Percentiles rank a stretch among this genome's conserved stretches.
Evolutionary conservation across 1,284 basidiomycete species (phyloP).

Genomic region (Trichosporon sp.): DNA sequence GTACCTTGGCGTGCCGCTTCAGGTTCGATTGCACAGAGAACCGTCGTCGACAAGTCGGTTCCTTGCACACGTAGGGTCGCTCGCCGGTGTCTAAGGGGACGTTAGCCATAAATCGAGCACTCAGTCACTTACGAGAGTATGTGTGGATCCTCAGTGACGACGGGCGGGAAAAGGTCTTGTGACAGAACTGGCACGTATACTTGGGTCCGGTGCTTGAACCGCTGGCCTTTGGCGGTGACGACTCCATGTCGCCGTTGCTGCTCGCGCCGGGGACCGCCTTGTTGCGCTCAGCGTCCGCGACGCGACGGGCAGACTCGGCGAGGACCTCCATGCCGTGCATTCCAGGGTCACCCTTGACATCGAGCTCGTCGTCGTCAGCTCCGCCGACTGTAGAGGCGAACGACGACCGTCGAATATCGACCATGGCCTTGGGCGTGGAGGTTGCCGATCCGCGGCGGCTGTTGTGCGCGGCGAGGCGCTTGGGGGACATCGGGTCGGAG

Average conservation of each 20-base stretch:
- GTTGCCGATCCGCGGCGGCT: background rate
- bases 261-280: conserved; percentile 8
- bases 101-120: background rate
- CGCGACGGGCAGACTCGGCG: conserved; percentile 35
- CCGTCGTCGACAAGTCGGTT: conserved; percentile 37
- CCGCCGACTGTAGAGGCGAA: background rate
- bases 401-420: background rate
- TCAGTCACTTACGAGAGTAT: conserved; percentile 42
- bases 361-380: conserved; percentile 21
- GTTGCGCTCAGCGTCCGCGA: conserved; percentile 34
- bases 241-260: conserved; percentile 18
- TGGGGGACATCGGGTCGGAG: background rate
- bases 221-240: conserved; percentile 16
- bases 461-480: background rate
- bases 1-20: conserved; percentile 46
- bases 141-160: conserved; percentile 45
- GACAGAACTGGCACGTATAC: conserved; percentile 43
- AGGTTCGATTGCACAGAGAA: conserved; percentile 49
- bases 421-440: background rate
- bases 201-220: conserved; percentile 33
- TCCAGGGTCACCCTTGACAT: conserved; percentile 25
- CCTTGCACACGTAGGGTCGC: conserved; percentile 42
- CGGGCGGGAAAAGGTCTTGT: conserved; percentile 44
- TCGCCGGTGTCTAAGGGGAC: conserved; percentile 43
- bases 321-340: conserved; percentile 46